Conservation (phyloP, 371 early-diverging fungal species). For the Aphelidium insulamus region DNA sequence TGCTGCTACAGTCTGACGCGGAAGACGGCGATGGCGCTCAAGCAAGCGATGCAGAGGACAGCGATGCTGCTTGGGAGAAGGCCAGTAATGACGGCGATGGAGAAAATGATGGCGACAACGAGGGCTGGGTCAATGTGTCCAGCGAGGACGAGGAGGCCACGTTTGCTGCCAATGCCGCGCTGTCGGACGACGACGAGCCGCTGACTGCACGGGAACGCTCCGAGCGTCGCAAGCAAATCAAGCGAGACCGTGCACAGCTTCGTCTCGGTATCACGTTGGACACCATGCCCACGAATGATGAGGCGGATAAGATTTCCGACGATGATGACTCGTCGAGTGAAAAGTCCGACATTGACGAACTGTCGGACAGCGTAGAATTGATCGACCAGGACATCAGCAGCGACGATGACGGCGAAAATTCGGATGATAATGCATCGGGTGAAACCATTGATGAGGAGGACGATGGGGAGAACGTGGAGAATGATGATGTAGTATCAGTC, state of each 20-base stretch:
- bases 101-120: constrained; percentile 4
- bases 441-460: constrained; percentile 9
- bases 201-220: not conserved
- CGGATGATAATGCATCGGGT: constrained; percentile 5
- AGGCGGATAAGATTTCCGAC: constrained; percentile 16
- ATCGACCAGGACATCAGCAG: constrained; percentile 3
- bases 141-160: constrained; percentile 1
- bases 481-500: constrained; percentile 19
- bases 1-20: constrained; percentile 13
- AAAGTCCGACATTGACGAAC: too few species aligned
- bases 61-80: constrained; percentile 33
- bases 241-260: too few species aligned
- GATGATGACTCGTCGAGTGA: constrained; percentile 3
- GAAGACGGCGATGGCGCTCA: constrained; percentile 9
- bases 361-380: too few species aligned
- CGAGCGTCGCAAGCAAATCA: not conserved
- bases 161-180: constrained; percentile 1
- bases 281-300: too few species aligned
- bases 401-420: not conserved
- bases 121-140: constrained; percentile 2
- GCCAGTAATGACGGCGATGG: constrained; percentile 6
- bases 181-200: constrained; percentile 1
- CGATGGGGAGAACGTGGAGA: constrained; percentile 11
- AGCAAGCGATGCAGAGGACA: constrained; percentile 15
- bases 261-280: not conserved